Base-by-base conservation (phyloP, 345 rosid genomes). In the Hirschfeldia incana region DNA sequence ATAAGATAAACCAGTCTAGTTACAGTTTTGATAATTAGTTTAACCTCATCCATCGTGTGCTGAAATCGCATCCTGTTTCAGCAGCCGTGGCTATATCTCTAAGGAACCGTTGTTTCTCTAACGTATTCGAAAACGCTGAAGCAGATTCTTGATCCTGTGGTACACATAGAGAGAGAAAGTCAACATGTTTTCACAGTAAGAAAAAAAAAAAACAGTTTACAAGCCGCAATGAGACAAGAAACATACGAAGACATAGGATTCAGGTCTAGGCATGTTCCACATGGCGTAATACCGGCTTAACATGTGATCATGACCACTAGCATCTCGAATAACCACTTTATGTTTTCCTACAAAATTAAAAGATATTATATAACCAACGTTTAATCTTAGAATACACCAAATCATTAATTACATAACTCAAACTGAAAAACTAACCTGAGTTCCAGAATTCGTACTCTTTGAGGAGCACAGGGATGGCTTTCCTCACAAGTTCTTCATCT, bases 31-130 rank as follows among this genome's bases (percentile, higher is more conserved):
- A 26, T 46, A 8, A 42, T 0, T 6, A 26, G 44, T 8, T 10
- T 62, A 73, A 89, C 98, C 97, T 93, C 98, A 93, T 93, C 99
- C 98, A 96, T 84, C 97, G 87, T 11, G 93, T 80, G 83, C 97
- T 88, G 76, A 96, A 96, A 82, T 93, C 99, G 86, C 90, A 88
- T 69, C 99, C 97, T 17, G 97, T 86, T 91, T 93, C 99, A 82
- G 97, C 97, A 69, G 89, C 63, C 0, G 99, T 85, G 29, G 98
- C 98, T 69, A 93, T 0, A 62, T 93, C 88, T 21, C 90, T 84
- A 80, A 87, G 88, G 73, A 93, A 88, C 46, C 77, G 82, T 66
- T 85, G 87, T 80, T 83, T 93, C 84, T 88, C 89, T 65, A 78
- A 77, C 74, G 15, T 21, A 69, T 7, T 83, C n/a, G 53, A 21